Evolutionary conservation across 805 yeast species (phyloP).

Genomic region (Millerozyma miso): DNA sequence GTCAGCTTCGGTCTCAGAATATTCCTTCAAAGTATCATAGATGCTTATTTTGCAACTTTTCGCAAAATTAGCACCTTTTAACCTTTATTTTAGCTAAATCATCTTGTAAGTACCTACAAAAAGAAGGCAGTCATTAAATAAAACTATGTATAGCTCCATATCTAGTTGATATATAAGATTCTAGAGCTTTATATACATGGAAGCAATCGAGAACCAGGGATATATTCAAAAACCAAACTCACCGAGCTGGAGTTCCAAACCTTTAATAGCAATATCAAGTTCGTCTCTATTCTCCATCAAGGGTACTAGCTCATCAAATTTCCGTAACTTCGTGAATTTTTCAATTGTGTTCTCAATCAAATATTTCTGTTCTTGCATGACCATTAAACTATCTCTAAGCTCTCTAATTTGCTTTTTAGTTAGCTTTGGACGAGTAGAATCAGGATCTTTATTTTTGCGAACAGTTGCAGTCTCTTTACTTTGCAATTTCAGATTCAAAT

Average conservation of each 20-base stretch:
- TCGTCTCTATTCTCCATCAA: conserved; percentile 58
- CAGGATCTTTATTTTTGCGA: not conserved
- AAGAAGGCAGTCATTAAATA: too few species aligned
- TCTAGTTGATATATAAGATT: too few species aligned
- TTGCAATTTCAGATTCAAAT: conserved; percentile 46
- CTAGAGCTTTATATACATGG: too few species aligned
- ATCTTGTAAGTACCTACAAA: too few species aligned
- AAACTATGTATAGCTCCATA: too few species aligned
- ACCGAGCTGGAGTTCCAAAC: conserved; percentile 51
- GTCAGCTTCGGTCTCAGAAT: too few species aligned
- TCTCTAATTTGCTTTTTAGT: conserved; percentile 54
- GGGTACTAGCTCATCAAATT: conserved; percentile 70
- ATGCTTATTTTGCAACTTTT: too few species aligned
- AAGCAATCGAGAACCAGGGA: too few species aligned
- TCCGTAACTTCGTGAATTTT: conserved; percentile 59
- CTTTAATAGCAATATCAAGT: conserved; percentile 44
- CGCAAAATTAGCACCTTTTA: too few species aligned
- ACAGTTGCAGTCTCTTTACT: conserved; percentile 18
- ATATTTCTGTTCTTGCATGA: conserved; percentile 77
- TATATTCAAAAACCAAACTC: conserved; percentile 41
- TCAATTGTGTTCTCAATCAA: conserved; percentile 63
- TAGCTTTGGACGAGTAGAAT: conserved; percentile 19
- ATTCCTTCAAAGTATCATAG: too few species aligned
- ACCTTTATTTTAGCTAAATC: too few species aligned
- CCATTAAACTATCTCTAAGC: conserved; percentile 74